Conservation (phyloP, 2,329 filamentous ascomycete species). For the Neobulgaria alba region DNA sequence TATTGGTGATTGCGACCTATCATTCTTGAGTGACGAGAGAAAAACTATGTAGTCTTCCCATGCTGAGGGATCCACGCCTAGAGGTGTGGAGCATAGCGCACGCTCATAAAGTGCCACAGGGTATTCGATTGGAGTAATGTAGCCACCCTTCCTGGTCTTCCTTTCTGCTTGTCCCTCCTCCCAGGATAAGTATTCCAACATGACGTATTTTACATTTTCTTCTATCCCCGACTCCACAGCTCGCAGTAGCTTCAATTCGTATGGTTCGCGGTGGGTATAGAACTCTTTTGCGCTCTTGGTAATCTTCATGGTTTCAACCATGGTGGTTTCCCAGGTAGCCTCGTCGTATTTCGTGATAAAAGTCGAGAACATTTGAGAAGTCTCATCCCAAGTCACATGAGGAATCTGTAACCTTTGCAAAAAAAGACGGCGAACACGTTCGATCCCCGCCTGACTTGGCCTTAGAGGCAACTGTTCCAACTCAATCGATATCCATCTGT, state of each 20-base stretch:
- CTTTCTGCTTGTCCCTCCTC: constrained; percentile 59
- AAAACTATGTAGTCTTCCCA: constrained; percentile 66
- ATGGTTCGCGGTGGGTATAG: constrained; percentile 55
- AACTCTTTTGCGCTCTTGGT: constrained; percentile 56
- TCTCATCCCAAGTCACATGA: constrained; percentile 67
- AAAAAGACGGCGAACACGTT: constrained; percentile 60
- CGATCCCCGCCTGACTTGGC: constrained; percentile 46
- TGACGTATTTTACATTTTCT: constrained; percentile 41
- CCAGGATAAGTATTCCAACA: constrained; percentile 74
- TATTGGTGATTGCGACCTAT: constrained; percentile 30
- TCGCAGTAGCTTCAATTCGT: constrained; percentile 57
- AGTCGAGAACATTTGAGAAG: constrained; percentile 64
- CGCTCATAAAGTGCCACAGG: constrained; percentile 67
- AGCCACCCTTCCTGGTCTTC: constrained; percentile 39
- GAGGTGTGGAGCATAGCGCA: constrained; percentile 53
- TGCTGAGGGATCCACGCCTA: constrained; percentile 63
- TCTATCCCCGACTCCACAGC: constrained; percentile 48
- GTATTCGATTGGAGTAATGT: constrained; percentile 39
- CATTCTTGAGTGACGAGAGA: constrained; percentile 17
- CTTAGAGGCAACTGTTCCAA: constrained; percentile 55
- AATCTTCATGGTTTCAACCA: constrained; percentile 57
- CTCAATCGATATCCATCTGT: constrained; percentile 66
- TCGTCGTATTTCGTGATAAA: constrained; percentile 67
- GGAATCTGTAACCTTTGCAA: constrained; percentile 62
- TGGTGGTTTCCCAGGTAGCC: constrained; percentile 62